Evolutionary conservation across 371 early-diverging fungal species (phyloP), one percentile per base, ranked within the genome.

Genomic region (Mortierella sp.): DNA sequence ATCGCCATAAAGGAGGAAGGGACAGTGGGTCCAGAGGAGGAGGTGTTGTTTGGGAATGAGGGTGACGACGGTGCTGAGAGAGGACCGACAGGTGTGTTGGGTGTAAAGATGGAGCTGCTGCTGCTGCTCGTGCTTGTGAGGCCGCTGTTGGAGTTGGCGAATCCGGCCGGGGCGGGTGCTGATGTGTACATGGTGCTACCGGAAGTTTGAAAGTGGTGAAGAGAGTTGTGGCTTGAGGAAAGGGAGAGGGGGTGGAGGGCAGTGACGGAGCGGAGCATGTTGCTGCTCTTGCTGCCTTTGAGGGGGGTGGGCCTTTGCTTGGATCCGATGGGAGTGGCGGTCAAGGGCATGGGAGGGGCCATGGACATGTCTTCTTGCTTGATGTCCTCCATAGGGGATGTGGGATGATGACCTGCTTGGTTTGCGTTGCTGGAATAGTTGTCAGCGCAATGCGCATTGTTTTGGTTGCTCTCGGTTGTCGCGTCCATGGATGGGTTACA

Each of bases 31-130:
- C 72, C 69, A n/a, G 82, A 76, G 10, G 57, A 31, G 11, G 67
- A 28, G 0, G 26, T 24, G 13, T 75, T 28, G 59, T 75, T 79
- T 14, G 84, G 80, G 57, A 85, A 78, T 13, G 81, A 76, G 5
- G 86, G 86, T 5, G 86, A 85, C 34, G 81, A 81, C 3, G 86
- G 86, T 5, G 79, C 86, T 0, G 86, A 85, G 24, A 81, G 72
- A 3, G 86, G 86, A 28, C 86, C 86, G 48, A 81, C 37, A 11
- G 79, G 74, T 1, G 77, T 73, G 61, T 54, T 75, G 48, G 81
- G 72, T 21, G 71, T 67, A 74, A 78, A 75, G 11, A 77, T 80
- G 19, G 75, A 59, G 40, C 24, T 76, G 67, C 46, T 76, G 26
- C 57, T 55, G 71, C 64, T 71, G 64, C 59, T 74, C 54, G 55